These are phyloP conservation scores for Symmetrospora coprosmae DNA, from an alignment of 768 basidiomycete species.

Conservation along the genomic window DNA sequence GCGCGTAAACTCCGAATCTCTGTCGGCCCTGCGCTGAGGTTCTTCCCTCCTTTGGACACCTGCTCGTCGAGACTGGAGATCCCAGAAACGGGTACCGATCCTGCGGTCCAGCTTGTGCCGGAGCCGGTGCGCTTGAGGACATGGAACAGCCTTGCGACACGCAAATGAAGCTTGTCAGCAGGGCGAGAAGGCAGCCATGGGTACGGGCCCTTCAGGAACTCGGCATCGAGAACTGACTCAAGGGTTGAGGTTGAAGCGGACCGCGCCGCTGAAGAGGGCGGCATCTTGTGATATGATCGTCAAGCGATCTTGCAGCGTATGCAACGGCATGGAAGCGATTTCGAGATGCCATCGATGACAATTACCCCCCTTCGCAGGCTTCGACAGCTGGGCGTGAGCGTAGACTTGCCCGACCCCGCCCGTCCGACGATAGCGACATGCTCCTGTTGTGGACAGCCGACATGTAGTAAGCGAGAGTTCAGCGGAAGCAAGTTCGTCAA, in stretches of 20 bases:
- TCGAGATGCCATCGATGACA: slow-evolving; percentile 39
- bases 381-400: slow-evolving; percentile 39
- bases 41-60: slow-evolving; percentile 29
- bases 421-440: neutral
- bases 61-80: slow-evolving; percentile 25
- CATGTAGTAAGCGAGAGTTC: too few species aligned
- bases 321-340: slow-evolving; percentile 36
- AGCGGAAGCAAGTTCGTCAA: too few species aligned
- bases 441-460: neutral
- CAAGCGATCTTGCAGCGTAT: slow-evolving; percentile 54
- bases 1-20: slow-evolving; percentile 41
- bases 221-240: slow-evolving; percentile 24
- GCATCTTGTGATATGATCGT: slow-evolving; percentile 51
- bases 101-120: slow-evolving; percentile 18
- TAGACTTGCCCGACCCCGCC: slow-evolving; percentile 26
- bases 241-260: slow-evolving; percentile 45
- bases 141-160: slow-evolving; percentile 24
- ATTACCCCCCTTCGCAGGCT: slow-evolving; percentile 34
- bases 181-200: neutral
- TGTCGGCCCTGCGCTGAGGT: slow-evolving; percentile 31
- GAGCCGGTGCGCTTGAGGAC: slow-evolving; percentile 28
- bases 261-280: slow-evolving; percentile 56
- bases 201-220: neutral
- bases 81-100: neutral
- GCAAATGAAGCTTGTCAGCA: neutral